Base-by-base conservation (phyloP, 2,329 filamentous ascomycete species). In the Aspergillus persii region DNA sequence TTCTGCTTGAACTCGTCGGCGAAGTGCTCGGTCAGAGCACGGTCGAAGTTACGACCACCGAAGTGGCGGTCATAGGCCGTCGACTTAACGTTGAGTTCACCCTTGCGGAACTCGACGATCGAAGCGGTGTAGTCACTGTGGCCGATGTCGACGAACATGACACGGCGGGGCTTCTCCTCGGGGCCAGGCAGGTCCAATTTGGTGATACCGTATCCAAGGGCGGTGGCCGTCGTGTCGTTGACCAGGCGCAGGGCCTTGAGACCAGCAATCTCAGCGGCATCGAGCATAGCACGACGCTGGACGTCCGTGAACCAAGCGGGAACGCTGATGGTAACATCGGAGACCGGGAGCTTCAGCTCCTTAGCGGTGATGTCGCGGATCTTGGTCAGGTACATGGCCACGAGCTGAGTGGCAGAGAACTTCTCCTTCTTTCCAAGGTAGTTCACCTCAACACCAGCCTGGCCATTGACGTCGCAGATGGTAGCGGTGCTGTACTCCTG, bases 271-370 rank as follows among this genome's bases (percentile, higher is more conserved):
- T 98, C 93, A 69, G 92, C 86, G 60, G 95, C 94, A 74, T 98
- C 94, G 70, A 98, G 84, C 64, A 99, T 84, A 68, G 87, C 87
- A 72, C 95, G 87, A 75, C 95, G 90, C 84, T 99, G 95, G 62
- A 89, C 81, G 76, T 99, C 95, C 62, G 93, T 96, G 83, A 96
- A 99, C 95, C 95, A 99, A 18, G 92, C 88, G 49, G 95, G 95
- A 53, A 96, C 92, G 75, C 91, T 96, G 81, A 99, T 86, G 69
- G 96, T 95, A 71, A 98, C 84, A 75, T 99, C 95, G 61, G 89
- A 90, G 59, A 98, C 95, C 60, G 93, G 92, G 50, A 96, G 85
- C 80, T 89, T 96, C 69, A 97, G 83, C 83, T 99, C 95, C 70
- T 84, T 85, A 63, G 90, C 86, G 50, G 95, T 89, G 56, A 91